Percentiles rank a stretch among this genome's conserved stretches.
phyloP scores from a whole-genome alignment of 371 early-diverging fungal species.

The Circinella umbellata region DNA sequence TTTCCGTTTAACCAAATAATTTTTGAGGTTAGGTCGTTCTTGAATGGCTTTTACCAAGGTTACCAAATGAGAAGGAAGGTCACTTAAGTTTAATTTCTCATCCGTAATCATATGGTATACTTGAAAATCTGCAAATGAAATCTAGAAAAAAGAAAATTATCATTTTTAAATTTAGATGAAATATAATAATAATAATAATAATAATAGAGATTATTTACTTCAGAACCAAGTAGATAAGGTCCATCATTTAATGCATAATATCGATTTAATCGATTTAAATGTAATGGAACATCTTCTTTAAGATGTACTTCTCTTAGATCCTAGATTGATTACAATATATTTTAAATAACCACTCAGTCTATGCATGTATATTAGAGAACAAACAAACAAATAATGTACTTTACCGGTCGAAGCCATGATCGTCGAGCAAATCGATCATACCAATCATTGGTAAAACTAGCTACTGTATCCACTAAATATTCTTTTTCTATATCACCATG shows the following conservation, averaged over 20 bases:
- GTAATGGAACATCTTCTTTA: not conserved
- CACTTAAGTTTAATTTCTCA: not conserved
- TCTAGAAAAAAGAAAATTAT: not conserved
- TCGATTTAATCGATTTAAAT: not conserved
- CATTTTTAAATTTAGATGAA: not conserved
- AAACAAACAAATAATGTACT: too few species aligned
- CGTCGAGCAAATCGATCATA: not conserved
- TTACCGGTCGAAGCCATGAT: not conserved
- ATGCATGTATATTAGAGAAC: too few species aligned
- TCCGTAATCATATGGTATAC: not conserved
- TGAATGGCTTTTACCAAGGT: not conserved
- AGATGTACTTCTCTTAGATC: not conserved
- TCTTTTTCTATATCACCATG: not conserved
- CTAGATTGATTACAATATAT: too few species aligned
- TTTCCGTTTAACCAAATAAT: not conserved
- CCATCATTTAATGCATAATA: not conserved
- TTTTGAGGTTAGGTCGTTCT: not conserved
- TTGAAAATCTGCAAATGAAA: slow-evolving; percentile 1
- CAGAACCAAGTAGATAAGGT: not conserved
- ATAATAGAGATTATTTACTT: not conserved
- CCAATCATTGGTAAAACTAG: not conserved
- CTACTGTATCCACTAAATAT: not conserved
- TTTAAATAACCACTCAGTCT: too few species aligned
- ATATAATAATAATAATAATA: too few species aligned
- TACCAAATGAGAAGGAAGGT: not conserved